Conservation (phyloP, 2,329 filamentous ascomycete genomes). For the Decorospora gaudefroyi region DNA sequence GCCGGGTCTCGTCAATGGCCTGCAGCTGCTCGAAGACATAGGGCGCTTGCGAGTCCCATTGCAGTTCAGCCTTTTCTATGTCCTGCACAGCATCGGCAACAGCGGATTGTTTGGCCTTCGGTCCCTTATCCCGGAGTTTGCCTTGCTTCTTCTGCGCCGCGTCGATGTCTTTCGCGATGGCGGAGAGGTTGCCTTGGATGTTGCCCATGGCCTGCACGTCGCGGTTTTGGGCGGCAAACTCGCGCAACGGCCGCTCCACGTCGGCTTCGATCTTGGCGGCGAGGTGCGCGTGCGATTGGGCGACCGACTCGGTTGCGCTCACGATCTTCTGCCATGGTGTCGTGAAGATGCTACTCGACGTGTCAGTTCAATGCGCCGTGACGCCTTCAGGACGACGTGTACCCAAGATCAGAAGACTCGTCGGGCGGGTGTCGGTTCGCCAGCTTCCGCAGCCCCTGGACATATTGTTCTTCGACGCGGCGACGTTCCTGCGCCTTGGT, state of each 20-base stretch:
- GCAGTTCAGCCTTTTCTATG: slow-evolving; percentile 75
- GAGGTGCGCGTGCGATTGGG: slow-evolving; percentile 80
- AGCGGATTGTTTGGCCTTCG: slow-evolving; percentile 75
- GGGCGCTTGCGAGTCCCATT: slow-evolving; percentile 94
- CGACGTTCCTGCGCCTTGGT: slow-evolving; percentile 74
- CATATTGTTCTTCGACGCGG: slow-evolving; percentile 88
- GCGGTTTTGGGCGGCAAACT: slow-evolving; percentile 69
- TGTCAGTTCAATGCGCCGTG: slow-evolving; percentile 31
- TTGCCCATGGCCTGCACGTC: slow-evolving; percentile 81
- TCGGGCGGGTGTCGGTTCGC: slow-evolving; percentile 74
- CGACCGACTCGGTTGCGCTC: slow-evolving; percentile 76
- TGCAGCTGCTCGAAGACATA: slow-evolving; percentile 95
- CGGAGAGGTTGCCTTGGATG: slow-evolving; percentile 78
- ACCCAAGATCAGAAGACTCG: slow-evolving; percentile 83
- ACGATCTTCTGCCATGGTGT: slow-evolving; percentile 88
- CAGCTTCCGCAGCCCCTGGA: slow-evolving; percentile 78
- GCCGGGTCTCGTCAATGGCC: slow-evolving; percentile 81
- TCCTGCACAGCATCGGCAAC: slow-evolving; percentile 73
- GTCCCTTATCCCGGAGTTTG: slow-evolving; percentile 78
- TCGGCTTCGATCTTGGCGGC: slow-evolving; percentile 83
- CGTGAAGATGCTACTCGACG: slow-evolving; percentile 77
- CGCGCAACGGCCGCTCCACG: slow-evolving; percentile 80
- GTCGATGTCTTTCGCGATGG: slow-evolving; percentile 83
- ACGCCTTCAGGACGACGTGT: slow-evolving; percentile 46
- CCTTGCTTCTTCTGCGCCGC: slow-evolving; percentile 82